Percentiles rank a stretch among this genome's conserved stretches.
Evolutionary conservation across 1,139 yeast species (phyloP).

Genomic region (Hemisphaericaspora xylanilytica): DNA sequence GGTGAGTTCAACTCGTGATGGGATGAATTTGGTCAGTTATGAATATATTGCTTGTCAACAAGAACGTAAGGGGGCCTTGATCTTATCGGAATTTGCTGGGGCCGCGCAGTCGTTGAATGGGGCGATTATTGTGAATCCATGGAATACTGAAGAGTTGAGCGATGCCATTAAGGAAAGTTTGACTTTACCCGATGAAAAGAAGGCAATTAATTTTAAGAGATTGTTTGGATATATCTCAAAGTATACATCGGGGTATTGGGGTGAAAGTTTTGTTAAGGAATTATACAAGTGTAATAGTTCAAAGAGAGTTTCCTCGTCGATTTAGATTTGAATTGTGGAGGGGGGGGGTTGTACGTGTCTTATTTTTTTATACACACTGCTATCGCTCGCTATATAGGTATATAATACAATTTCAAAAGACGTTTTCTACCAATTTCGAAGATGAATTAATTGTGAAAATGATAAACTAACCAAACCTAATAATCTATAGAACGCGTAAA

Average conservation of each 20-base stretch:
- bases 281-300: constrained; percentile 43
- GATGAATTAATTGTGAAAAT: too few relatives aligned
- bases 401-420: too few relatives aligned
- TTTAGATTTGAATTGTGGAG: too few relatives aligned
- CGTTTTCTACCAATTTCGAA: too few relatives aligned
- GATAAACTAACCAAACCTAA: too few relatives aligned
- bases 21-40: constrained; percentile 95
- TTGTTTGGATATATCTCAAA: constrained; percentile 84
- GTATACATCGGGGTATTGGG: constrained; percentile 96
- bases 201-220: constrained; percentile 72
- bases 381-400: too few relatives aligned
- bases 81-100: constrained; percentile 93
- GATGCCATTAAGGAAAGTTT: constrained; percentile 84
- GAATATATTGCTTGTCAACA: constrained; percentile 97
- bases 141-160: constrained; percentile 95
- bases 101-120: constrained; percentile 99
- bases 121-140: constrained; percentile 89
- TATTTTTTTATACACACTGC: too few relatives aligned
- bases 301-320: constrained; percentile 5
- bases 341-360: too few relatives aligned
- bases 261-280: constrained; percentile 92
- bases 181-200: constrained; percentile 80
- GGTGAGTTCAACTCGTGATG: constrained; percentile 94
- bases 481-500: too few relatives aligned
- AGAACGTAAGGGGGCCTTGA: constrained; percentile 78